These are phyloP conservation scores for Phialemoniopsis sp. DNA, from an alignment of 2,329 filamentous ascomycete species.

Conservation along the genomic window DNA sequence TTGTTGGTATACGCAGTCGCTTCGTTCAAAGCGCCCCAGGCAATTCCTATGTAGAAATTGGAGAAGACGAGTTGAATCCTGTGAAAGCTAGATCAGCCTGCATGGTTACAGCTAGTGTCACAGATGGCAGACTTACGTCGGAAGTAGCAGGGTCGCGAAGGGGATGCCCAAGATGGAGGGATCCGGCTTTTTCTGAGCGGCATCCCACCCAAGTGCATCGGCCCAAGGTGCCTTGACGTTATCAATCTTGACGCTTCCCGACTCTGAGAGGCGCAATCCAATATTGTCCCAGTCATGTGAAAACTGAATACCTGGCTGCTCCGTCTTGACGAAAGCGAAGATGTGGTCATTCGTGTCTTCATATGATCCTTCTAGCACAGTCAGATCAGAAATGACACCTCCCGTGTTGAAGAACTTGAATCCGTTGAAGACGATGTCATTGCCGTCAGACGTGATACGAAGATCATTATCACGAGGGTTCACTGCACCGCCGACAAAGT, in stretches of 20 bases:
- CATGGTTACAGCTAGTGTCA: background rate
- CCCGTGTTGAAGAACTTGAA: constrained; percentile 66
- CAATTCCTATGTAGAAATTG: constrained; percentile 64
- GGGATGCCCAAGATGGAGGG: constrained; percentile 45
- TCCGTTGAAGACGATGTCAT: constrained; percentile 55
- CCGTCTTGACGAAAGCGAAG: constrained; percentile 56
- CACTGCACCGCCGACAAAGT: constrained; percentile 62
- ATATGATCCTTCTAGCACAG: constrained; percentile 60
- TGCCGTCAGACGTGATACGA: constrained; percentile 48
- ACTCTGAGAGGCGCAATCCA: constrained; percentile 60
- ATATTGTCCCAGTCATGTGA: constrained; percentile 63
- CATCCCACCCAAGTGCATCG: constrained; percentile 60
- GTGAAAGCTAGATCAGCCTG: background rate
- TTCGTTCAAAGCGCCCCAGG: constrained; percentile 50
- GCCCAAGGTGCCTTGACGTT: constrained; percentile 53
- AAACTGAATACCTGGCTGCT: constrained; percentile 54
- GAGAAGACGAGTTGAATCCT: constrained; percentile 62
- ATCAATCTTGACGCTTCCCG: constrained; percentile 56
- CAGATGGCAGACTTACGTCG: constrained; percentile 35
- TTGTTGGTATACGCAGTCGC: constrained; percentile 53
- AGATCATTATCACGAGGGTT: constrained; percentile 62
- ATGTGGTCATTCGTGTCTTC: constrained; percentile 56
- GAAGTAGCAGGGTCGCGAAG: constrained; percentile 54
- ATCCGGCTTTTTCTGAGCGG: constrained; percentile 42
- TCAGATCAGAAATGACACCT: constrained; percentile 61